Evolutionary conservation across 495 filamentous ascomycete species (phyloP), one percentile per base, ranked within the genome.

Genomic region (Saxophila tyrrhenica): DNA sequence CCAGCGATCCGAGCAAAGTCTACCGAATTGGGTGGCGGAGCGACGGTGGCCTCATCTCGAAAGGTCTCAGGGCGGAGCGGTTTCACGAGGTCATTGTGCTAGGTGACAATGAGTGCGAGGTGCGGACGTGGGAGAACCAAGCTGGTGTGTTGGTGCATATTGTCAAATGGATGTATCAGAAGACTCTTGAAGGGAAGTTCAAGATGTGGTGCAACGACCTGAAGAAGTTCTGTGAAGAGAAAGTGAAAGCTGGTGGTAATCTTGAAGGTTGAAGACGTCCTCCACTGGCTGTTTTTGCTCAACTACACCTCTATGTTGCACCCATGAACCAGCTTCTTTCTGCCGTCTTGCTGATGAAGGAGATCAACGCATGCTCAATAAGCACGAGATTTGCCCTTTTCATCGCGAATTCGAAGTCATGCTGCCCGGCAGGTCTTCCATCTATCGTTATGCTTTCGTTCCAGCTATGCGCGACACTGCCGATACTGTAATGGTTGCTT

Each of bases 101-200:
- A 20, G 57, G 61, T 10, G 54, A 52, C 16, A 45, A 59, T 0
- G 24, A 48, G 25, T 63, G 61, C 38, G 61, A 60, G 32, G 58
- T 52, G 0, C 23, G 53, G 35, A 63, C 61, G 9, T 63, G 61
- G 61, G 61, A 63, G 39, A 13, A n/a, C 22, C 25, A 50, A 49
- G 49, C 47, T 23, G 61, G 61, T 15, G 9, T 51, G 39, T 20
- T 59, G 39, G 61, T 58, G 44, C n/a, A 52, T 16, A 51, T 45
- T 38, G 58, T 63, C 3, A 56, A 56, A 45, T 57, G 49, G 57
- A 57, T 57, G 58, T 63, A 54, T 45, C 5, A 45, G 53, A 49
- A 57, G 48, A 61, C 58, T 7, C 42, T 57, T 48, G 45, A 60
- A 17, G 46, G 22, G 44, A 56, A 54, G 54, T 63, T 63, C 45